A percentile compares a stretch with the other conserved stretches of the same genome.
Conservation (phyloP, 2,329 filamentous ascomycete species). For the Beauveria sp. region DNA sequence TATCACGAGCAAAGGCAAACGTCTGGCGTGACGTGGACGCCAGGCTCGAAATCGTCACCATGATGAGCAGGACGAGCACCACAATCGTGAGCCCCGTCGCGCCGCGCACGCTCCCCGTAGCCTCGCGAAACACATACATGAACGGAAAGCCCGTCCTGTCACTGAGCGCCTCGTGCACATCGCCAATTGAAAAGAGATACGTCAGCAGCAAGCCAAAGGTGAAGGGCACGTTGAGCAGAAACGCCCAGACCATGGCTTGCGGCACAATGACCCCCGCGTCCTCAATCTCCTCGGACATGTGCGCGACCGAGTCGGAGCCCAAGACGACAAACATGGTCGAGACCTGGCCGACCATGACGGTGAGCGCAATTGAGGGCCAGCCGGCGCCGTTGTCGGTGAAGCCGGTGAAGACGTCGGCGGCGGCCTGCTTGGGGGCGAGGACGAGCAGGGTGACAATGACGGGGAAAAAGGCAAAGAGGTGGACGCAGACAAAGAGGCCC, state of each 20-base stretch:
- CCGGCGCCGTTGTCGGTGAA: constrained; percentile 16
- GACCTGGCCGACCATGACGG: constrained; percentile 15
- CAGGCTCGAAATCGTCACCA: constrained; percentile 9
- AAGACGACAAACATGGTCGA: constrained; percentile 12
- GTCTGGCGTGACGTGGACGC: constrained; percentile 5
- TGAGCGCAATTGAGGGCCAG: constrained; percentile 11
- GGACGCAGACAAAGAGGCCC: constrained; percentile 12
- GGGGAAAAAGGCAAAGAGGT: constrained; percentile 13
- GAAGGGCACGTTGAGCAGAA: constrained; percentile 4
- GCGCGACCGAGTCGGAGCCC: constrained; percentile 14
- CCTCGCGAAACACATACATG: constrained; percentile 11
- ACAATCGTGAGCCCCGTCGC: constrained; percentile 2
- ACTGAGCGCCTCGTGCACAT: neutral
- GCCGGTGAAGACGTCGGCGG: constrained; percentile 12
- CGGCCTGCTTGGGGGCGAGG: constrained; percentile 12
- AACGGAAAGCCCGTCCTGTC: constrained; percentile 8
- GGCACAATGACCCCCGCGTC: constrained; percentile 13
- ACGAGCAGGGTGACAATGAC: constrained; percentile 14
- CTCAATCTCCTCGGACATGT: constrained; percentile 16
- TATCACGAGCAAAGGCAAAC: constrained; percentile 11
- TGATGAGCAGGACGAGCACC: constrained; percentile 9
- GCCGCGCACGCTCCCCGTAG: constrained; percentile 13
- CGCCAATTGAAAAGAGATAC: constrained; percentile 7
- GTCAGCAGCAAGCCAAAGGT: constrained; percentile 10
- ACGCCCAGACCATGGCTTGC: constrained; percentile 8